These are phyloP conservation scores for Fagopyrum tataricum DNA, from an alignment of 148 eudicot species.

Conservation along the genomic window DNA sequence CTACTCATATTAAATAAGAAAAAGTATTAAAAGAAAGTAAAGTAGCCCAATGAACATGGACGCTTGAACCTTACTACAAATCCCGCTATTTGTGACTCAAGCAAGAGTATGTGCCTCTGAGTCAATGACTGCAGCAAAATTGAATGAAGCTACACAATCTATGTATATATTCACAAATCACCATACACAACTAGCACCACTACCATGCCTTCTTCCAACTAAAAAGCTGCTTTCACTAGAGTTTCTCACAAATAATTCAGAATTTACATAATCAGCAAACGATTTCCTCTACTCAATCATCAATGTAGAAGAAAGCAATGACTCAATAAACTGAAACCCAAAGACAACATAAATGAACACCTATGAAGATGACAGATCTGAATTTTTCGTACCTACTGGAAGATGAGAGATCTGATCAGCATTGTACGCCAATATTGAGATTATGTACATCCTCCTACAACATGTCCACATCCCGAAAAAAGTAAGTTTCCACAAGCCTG, in stretches of 20 bases:
- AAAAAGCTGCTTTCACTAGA: not conserved
- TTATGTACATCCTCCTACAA: not conserved
- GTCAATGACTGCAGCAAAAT: not conserved
- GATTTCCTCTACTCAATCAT: not conserved
- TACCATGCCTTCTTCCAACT: slow-evolving; percentile 3
- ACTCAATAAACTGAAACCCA: not conserved
- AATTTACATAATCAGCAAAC: not conserved
- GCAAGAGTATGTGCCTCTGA: not conserved
- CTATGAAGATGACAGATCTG: slow-evolving; percentile 21
- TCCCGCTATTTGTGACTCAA: not conserved
- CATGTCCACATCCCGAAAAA: not conserved
- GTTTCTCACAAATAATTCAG: not conserved
- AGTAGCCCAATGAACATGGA: too few relatives aligned
- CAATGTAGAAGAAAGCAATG: slow-evolving; percentile 3
- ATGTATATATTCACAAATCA: not conserved
- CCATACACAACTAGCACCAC: slow-evolving; percentile 9
- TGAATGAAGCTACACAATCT: slow-evolving; percentile 5
- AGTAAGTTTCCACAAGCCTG: not conserved
- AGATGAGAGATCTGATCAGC: slow-evolving; percentile 19
- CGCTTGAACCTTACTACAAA: too few relatives aligned
- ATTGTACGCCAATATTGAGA: slow-evolving; percentile 12
- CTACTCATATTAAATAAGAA: too few relatives aligned
- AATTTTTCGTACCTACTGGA: slow-evolving; percentile 22
- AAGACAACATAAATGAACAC: not conserved
- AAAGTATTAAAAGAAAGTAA: too few relatives aligned